phyloP scores from a whole-genome alignment of 257 asterid species.

The Lavandula angustifolia region DNA sequence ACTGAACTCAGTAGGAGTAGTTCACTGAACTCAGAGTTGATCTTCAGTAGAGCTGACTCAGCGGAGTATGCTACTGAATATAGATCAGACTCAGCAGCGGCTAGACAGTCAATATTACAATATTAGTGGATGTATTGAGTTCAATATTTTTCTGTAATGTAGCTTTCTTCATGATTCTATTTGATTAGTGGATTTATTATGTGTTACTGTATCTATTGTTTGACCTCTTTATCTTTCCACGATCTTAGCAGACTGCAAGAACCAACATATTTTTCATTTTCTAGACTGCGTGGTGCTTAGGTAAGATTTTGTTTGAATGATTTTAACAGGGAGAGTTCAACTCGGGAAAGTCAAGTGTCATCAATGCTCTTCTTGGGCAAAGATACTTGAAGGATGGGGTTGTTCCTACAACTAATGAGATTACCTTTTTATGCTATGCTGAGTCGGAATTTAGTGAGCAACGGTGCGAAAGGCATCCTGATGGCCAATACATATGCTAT shows the following conservation, averaged over 20 bases:
- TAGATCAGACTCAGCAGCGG: too few species aligned
- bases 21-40: too few species aligned
- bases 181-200: slow-evolving; percentile 19
- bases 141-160: slow-evolving; percentile 1
- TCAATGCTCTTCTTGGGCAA: slow-evolving; percentile 96
- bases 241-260: slow-evolving; percentile 30
- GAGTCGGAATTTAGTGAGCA: slow-evolving; percentile 56
- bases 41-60: too few species aligned
- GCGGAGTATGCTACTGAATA: too few species aligned
- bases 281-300: slow-evolving; percentile 28
- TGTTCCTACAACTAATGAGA: slow-evolving; percentile 95
- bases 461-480: slow-evolving; percentile 90
- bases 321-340: slow-evolving; percentile 89
- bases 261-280: slow-evolving; percentile 20
- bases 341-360: slow-evolving; percentile 95
- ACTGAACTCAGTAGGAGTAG: too few species aligned
- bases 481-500: slow-evolving; percentile 93
- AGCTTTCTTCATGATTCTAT: slow-evolving; percentile 13
- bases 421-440: slow-evolving; percentile 87
- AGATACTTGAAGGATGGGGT: slow-evolving; percentile 87
- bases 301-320: slow-evolving; percentile 34
- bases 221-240: slow-evolving; percentile 23
- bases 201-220: slow-evolving; percentile 15
- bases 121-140: slow-evolving; percentile 1
- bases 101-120: too few species aligned